These are phyloP conservation scores for Anacardium occidentale DNA, from an alignment of 345 rosid species.

Conservation along the genomic window DNA sequence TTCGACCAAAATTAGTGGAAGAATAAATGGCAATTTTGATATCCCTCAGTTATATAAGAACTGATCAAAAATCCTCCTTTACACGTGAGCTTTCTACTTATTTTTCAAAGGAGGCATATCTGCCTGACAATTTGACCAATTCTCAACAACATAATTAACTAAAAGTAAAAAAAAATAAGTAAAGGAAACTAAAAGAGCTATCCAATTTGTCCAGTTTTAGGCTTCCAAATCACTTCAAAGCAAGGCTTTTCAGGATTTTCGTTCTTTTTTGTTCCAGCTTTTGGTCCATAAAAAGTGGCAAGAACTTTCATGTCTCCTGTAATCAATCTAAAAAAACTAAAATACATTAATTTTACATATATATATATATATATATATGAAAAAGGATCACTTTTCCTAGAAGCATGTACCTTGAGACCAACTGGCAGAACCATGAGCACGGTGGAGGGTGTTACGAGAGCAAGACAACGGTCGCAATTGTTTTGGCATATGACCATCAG, in stretches of 20 bases:
- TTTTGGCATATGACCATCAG: constrained; percentile 59
- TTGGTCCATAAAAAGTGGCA: constrained; percentile 93
- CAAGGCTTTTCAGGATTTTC: constrained; percentile 92
- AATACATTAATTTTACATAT: background rate
- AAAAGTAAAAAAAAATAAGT: background rate
- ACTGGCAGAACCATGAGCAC: constrained; percentile 95
- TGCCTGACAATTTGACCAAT: background rate
- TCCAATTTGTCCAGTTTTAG: constrained; percentile 89
- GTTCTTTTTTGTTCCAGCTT: constrained; percentile 83
- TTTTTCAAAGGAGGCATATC: background rate
- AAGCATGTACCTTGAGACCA: constrained; percentile 78
- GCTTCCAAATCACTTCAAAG: constrained; percentile 93
- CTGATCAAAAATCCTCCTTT: too few relatives aligned
- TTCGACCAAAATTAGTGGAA: constrained; percentile 9
- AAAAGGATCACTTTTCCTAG: background rate
- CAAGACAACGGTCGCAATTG: constrained; percentile 82
- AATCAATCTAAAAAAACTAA: constrained; percentile 4
- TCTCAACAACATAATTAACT: background rate
- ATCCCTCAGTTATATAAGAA: background rate
- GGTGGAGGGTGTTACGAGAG: constrained; percentile 70
- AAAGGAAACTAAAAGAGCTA: constrained; percentile 4
- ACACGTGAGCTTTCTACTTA: too few relatives aligned
- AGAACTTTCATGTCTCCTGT: constrained; percentile 84
- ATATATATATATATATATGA: too few relatives aligned
- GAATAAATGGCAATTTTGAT: background rate